These are phyloP conservation scores for Amanita pseudoporphyria DNA, from an alignment of 768 basidiomycete species.

Conservation along the genomic window DNA sequence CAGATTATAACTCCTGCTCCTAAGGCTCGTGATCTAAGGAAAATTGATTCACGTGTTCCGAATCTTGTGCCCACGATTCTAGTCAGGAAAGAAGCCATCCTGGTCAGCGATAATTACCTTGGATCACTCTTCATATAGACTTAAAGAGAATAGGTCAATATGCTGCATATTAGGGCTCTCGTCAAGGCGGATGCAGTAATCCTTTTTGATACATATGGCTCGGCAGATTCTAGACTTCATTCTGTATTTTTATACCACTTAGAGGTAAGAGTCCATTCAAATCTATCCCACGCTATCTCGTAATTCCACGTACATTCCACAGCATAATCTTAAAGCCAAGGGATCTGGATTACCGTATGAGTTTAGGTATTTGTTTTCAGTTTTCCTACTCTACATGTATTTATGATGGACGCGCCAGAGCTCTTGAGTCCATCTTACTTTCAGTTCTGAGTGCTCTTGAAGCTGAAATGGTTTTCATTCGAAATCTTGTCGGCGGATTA, in stretches of 20 bases:
- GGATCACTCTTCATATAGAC: constrained; percentile 3
- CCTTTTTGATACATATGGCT: constrained; percentile 89
- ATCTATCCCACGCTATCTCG: constrained; percentile 1
- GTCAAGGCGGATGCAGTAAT: constrained; percentile 90
- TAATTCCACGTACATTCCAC: not conserved
- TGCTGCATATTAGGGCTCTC: constrained; percentile 89
- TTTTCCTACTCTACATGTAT: constrained; percentile 3
- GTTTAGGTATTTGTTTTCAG: constrained; percentile 44
- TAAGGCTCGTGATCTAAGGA: constrained; percentile 90
- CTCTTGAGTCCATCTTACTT: constrained; percentile 86
- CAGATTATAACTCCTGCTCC: constrained; percentile 12
- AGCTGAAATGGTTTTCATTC: constrained; percentile 92
- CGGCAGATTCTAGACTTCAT: constrained; percentile 75
- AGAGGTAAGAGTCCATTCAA: constrained; percentile 39
- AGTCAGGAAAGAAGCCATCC: constrained; percentile 76
- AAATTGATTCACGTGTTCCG: constrained; percentile 91
- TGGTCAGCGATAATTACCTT: constrained; percentile 39
- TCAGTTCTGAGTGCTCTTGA: constrained; percentile 90
- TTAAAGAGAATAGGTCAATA: constrained; percentile 55
- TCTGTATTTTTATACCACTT: constrained; percentile 84
- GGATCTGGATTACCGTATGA: constrained; percentile 71
- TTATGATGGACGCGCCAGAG: constrained; percentile 36
- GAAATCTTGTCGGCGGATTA: constrained; percentile 82
- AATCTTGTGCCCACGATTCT: constrained; percentile 94
- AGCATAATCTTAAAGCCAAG: constrained; percentile 81